Evolutionary conservation across 2,329 filamentous ascomycete species (phyloP).

Genomic region (Colletotrichum costaricense): DNA sequence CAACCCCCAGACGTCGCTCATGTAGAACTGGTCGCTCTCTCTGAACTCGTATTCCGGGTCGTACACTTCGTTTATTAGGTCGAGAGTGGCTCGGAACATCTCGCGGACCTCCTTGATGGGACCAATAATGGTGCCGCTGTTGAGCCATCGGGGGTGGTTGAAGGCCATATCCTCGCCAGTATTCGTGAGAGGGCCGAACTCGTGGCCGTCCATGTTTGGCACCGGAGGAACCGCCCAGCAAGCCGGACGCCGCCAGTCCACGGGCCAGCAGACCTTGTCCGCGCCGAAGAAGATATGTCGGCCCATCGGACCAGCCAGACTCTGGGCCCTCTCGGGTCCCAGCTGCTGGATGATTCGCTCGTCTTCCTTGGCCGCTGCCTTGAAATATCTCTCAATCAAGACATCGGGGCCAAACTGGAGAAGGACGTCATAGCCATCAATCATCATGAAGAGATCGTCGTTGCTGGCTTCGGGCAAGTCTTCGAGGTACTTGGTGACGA

Average conservation of each 20-base stretch:
- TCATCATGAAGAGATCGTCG: slow-evolving; percentile 71
- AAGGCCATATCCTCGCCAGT: slow-evolving; percentile 42
- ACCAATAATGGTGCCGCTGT: slow-evolving; percentile 59
- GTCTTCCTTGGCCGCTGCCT: slow-evolving; percentile 64
- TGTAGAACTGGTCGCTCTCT: slow-evolving; percentile 56
- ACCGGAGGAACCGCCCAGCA: slow-evolving; percentile 53
- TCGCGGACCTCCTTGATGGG: slow-evolving; percentile 46
- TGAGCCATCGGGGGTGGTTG: slow-evolving; percentile 54
- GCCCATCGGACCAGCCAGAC: slow-evolving; percentile 44
- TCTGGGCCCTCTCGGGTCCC: slow-evolving; percentile 49
- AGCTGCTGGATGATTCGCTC: slow-evolving; percentile 61
- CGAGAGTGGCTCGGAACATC: slow-evolving; percentile 45
- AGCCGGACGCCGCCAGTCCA: slow-evolving; percentile 47
- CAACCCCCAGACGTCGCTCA: slow-evolving; percentile 55
- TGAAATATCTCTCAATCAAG: slow-evolving; percentile 71
- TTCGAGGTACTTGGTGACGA: slow-evolving; percentile 48
- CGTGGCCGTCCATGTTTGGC: slow-evolving; percentile 44
- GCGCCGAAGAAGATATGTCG: slow-evolving; percentile 57
- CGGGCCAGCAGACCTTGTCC: slow-evolving; percentile 58
- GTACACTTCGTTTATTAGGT: slow-evolving; percentile 47
- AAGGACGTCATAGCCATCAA: slow-evolving; percentile 73
- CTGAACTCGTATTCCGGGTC: slow-evolving; percentile 44
- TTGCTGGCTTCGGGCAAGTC: slow-evolving; percentile 46
- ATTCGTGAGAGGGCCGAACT: slow-evolving; percentile 51
- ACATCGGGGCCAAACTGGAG: slow-evolving; percentile 74